These are phyloP conservation scores for Triticum urartu DNA, from an alignment of 176 grass and related monocot genomes.

Conservation along the genomic window DNA sequence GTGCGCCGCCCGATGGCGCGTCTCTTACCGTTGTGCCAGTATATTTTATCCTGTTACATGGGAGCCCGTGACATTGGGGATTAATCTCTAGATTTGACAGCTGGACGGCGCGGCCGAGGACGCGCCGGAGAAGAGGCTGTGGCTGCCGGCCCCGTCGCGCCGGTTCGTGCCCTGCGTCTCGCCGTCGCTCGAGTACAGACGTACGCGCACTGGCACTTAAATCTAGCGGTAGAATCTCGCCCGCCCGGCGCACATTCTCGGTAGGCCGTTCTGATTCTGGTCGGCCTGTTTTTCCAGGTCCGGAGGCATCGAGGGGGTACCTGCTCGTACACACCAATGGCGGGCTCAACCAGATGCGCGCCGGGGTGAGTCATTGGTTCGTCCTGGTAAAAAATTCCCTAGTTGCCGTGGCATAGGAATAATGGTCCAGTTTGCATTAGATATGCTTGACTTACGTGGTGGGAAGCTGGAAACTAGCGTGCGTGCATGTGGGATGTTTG, in stretches of 20 bases:
- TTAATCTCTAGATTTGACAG: conserved; percentile 75
- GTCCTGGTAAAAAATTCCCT: conserved; percentile 1
- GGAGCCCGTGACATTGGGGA: conserved; percentile 33
- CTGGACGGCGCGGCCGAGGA: conserved; percentile 38
- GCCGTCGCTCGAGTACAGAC: conserved; percentile 35
- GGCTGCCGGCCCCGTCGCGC: conserved; percentile 55
- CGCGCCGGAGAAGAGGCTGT: conserved; percentile 44
- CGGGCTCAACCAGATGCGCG: conserved; percentile 96
- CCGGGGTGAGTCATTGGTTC: conserved; percentile 58
- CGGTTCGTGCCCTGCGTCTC: conserved; percentile 64
- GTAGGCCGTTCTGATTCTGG: background rate
- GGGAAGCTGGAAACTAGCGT: background rate
- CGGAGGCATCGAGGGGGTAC: conserved; percentile 56
- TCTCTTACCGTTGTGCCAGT: background rate
- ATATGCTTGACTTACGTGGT: conserved; percentile 24
- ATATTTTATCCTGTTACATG: background rate
- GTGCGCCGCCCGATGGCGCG: background rate
- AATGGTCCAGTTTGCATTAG: conserved; percentile 27
- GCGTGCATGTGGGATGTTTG: conserved; percentile 35
- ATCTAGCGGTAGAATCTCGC: background rate
- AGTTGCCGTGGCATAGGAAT: conserved; percentile 14
- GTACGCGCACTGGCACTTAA: conserved; percentile 35
- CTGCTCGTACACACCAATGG: conserved; percentile 89
- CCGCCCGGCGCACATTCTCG: background rate
- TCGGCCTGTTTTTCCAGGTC: conserved; percentile 44